These are phyloP conservation scores for Aspergillus carbonarius DNA, from an alignment of 2,329 filamentous ascomycete genomes.

Conservation along the genomic window DNA sequence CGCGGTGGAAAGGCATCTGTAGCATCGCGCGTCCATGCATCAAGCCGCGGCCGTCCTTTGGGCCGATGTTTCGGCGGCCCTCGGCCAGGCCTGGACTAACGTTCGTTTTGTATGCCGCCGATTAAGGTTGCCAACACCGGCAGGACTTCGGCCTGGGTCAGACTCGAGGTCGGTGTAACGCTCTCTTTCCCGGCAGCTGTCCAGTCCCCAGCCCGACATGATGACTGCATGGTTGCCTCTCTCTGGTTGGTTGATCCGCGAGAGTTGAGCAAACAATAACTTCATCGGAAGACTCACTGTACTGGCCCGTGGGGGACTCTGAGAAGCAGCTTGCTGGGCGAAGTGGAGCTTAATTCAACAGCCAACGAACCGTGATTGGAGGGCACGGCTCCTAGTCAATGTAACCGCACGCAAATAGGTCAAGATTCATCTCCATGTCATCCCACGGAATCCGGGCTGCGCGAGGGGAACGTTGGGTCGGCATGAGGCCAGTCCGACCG, in stretches of 20 bases:
- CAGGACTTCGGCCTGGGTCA: neutral
- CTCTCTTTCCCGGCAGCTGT: neutral
- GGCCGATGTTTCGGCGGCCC: neutral
- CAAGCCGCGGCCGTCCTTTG: neutral
- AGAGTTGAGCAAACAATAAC: neutral
- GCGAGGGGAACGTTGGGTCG: neutral
- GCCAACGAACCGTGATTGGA: neutral
- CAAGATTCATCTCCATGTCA: neutral
- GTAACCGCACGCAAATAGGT: neutral
- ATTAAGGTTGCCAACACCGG: conserved; percentile 1
- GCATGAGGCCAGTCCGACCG: neutral
- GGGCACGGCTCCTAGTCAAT: neutral
- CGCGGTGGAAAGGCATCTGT: neutral
- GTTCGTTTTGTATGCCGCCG: neutral
- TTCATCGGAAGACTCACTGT: neutral
- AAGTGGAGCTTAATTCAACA: neutral
- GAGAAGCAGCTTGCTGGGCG: neutral
- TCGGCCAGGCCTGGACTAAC: neutral
- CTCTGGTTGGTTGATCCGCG: neutral
- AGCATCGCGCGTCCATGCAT: neutral
- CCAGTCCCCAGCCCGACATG: conserved; percentile 2
- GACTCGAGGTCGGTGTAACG: neutral
- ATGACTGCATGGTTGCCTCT: conserved; percentile 1
- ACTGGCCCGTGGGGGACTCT: neutral
- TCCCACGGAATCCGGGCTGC: neutral